Evolutionary conservation across 441 rosid species (phyloP), one percentile per base, ranked within the genome.

Genomic region (Pelargonium myrrhifolium): DNA sequence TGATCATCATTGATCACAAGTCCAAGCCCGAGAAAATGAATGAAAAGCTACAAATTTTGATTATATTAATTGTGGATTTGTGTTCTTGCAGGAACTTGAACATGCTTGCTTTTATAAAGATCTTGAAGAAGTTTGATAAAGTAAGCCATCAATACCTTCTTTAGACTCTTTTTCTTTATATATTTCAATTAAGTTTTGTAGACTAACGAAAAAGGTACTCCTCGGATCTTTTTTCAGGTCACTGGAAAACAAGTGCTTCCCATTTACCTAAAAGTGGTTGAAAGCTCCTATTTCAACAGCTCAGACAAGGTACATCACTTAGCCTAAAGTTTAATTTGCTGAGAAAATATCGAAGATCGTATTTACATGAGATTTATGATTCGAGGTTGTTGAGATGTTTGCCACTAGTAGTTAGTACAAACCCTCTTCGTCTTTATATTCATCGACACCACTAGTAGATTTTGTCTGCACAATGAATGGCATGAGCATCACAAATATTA

Each of bases 81-180:
- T 47, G 15, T 11, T 4, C 12, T 72, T 77, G 49, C 87, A 87
- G 98, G 89, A 85, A 88, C 84, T 81, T 94, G 84, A 94, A 94
- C 86, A 75, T 89, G 90, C 89, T 94, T 74, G 97, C 99, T 81
- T 94, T 94, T 70, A 81, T 91, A 49, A 94, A 93, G 84, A 94
- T 94, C 74, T 78, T 94, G 83, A 91, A 87, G 84, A 94, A 94
- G 75, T 91, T 91, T 64, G 96, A 91, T 73, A 94, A 89, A 82
- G 99, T 89, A 79, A 80, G 80, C 8, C 42, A 3, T 37, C 59
- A 53, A 7, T 2, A 4, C 22, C 59, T 17, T 14, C 40, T 60
- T 24, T 51, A 6, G 2, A 59, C 61, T 45, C 43, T 64, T 49
- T 49, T 49, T 51, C 49, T 63, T 31, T 55, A 11, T 51, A 45